Evolutionary conservation across 176 grass and related monocot genomes (phyloP).

Genomic region (Eragrostis nindensis): DNA sequence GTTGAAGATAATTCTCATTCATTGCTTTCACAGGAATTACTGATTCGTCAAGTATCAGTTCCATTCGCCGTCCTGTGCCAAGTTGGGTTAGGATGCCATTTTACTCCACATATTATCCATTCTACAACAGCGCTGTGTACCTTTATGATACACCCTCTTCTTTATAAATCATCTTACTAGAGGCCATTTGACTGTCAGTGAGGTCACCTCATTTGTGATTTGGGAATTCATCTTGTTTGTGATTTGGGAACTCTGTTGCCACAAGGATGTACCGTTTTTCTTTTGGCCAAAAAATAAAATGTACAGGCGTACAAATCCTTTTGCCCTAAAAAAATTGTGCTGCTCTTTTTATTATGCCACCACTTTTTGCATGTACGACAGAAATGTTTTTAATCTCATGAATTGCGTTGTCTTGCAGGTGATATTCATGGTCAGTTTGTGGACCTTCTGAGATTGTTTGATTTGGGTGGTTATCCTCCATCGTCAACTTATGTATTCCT

Average conservation of each 20-base stretch:
- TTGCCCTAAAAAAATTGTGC: too few relatives aligned
- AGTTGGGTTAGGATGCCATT: background rate
- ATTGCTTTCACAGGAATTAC: background rate
- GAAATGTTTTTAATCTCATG: background rate
- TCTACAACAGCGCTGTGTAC: background rate
- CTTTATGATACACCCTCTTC: background rate
- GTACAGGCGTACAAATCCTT: too few relatives aligned
- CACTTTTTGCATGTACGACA: background rate
- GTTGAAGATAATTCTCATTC: background rate
- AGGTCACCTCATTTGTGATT: too few relatives aligned
- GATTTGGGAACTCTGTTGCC: background rate
- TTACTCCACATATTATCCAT: background rate
- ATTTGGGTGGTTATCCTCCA: constrained; percentile 67
- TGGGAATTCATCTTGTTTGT: too few relatives aligned
- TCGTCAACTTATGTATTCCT: constrained; percentile 64
- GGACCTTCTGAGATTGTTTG: constrained; percentile 62
- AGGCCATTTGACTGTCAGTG: too few relatives aligned
- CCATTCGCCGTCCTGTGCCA: background rate
- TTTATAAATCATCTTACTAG: background rate
- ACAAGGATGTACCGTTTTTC: background rate
- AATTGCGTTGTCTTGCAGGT: constrained; percentile 37
- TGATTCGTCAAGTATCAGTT: background rate
- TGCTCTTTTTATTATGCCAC: background rate
- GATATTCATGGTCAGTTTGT: constrained; percentile 73
- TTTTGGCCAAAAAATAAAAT: too few relatives aligned